Base-by-base conservation (phyloP, 352 stramenopile genomes). In the Globisporangium heterothallicum region DNA sequence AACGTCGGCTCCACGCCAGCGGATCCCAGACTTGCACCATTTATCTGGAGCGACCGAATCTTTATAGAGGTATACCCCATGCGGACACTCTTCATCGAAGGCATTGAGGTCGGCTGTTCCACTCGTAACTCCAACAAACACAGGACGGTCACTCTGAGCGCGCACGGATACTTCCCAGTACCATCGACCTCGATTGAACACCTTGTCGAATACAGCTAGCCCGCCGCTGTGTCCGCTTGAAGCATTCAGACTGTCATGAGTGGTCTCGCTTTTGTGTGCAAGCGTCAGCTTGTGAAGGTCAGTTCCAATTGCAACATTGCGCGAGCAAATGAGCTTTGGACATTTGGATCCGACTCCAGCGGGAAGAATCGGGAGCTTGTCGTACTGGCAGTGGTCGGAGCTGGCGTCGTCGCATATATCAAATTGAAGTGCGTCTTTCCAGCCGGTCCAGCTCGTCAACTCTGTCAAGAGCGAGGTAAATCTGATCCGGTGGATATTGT, bases 151-250 rank as follows among this genome's bases (percentile, higher is more conserved):
- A 44, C 56, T 61, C 65, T 90, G 56, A 9, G 59, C 36, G 35
- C 70, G 62, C 27, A 88, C 64, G 6, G 70, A 78, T 0, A 92
- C 63, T 44, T 94, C 75, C 79, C 81, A 94, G 61, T 88, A 94
- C 84, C 84, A 94, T 38, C 68, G 68, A 1, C 84, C 84, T 42
- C 69, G 71, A 16, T 52, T 66, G 7, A 93, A 69, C 4, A 49
- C 27, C 49, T 84, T 78, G 32, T 91, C 65, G 46, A 86, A 88
- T 3, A 94, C 74, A 3, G 72, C 78, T 44, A 94, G 61, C 0
- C 78, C 82, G 10, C 76, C 72, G 43, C 18, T 35, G 19, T 51
- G 43, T 19, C 25, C 29, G 26, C 16, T 27, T 19, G 24, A 6
- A 3, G 18, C 18, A 40, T 7, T 24, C 30, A 21, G 10, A 18